Base-by-base conservation (phyloP, 1,284 basidiomycete genomes). In the Cutaneotrichosporon curvatum region DNA sequence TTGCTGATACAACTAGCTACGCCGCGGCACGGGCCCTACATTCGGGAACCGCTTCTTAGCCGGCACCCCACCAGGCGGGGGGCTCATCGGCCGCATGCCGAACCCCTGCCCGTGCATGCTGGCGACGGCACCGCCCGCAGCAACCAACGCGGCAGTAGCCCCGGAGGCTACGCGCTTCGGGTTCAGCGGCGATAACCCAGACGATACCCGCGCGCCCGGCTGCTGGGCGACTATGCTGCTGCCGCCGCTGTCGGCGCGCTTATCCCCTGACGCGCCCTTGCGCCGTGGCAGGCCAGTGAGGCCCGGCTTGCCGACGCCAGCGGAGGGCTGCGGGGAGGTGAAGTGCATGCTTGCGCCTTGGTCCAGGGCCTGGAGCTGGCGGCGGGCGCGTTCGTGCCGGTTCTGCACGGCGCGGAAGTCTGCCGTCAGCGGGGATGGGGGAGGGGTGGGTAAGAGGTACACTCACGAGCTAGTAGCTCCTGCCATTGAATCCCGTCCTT, bases 401-500 rank as follows among this genome's bases (percentile, higher is more conserved):
- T 78, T 75, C 67, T 94, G 89, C 1, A 91, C 81, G 0, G 80
- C 74, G 18, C 88, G 81, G 75, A 92, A 92, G 68, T 73, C 67
- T 68, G 48, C n/a, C 11, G 30, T 34, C 20, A 48, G 40, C 25
- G 21, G 15, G 10, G 3, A 11, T 39, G 19, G 9, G 11, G 9
- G 31, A 3, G 19, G 4, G 8, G 20, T 11, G 14, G 11, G 21
- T 2, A 40, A 4, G 43, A 44, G 55, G 52, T 87, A 14, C 19
- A 61, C 63, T 56, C 39, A 71, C 68, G 91, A 15, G 79, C 78
- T 4, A 95, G 76, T 0, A 96, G 77, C 52, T 95, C 90, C 63
- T 84, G 81, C 91, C 91, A 96, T 65, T 89, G 91, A 66, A 96
- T 91, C 48, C 92, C 87, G 46, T 87, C 87, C 34, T 86, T 80